Evolutionary conservation across 495 filamentous ascomycete genomes (phyloP).

Genomic region (Pyronema domesticum): DNA sequence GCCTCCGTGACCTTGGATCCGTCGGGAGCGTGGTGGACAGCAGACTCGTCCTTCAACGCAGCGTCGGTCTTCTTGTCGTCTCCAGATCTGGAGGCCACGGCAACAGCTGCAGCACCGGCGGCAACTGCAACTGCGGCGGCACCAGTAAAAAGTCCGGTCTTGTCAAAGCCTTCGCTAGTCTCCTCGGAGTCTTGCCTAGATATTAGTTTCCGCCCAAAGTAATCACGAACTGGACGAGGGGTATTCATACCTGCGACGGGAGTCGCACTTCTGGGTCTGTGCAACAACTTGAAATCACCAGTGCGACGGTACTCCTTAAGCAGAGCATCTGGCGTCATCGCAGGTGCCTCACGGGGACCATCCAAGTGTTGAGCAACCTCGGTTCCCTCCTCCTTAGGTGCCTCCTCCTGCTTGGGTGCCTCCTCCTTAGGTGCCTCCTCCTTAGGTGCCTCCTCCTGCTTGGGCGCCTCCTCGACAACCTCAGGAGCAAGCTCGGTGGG

Average conservation of each 20-base stretch:
- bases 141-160: conserved; percentile 7
- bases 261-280: not conserved
- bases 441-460: conserved; percentile 64
- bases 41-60: not conserved
- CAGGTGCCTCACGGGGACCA: not conserved
- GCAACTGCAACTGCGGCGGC: conserved; percentile 10
- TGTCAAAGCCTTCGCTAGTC: not conserved
- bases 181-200: conserved; percentile 2
- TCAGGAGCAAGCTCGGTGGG: not conserved
- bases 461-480: conserved; percentile 37
- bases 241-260: not conserved
- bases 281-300: not conserved
- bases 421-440: conserved; percentile 27
- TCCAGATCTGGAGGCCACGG: not conserved
- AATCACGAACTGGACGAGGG: not conserved
- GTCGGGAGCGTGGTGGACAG: not conserved
- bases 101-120: conserved; percentile 9
- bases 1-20: not conserved
- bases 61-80: not conserved
- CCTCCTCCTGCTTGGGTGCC: conserved; percentile 52
- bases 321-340: not conserved
- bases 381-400: conserved; percentile 46
- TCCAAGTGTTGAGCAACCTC: conserved; percentile 1
- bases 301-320: not conserved
- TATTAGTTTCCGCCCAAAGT: not conserved